Conservation (phyloP, 2,329 filamentous ascomycete genomes). For the Niveomyces coronatus region DNA sequence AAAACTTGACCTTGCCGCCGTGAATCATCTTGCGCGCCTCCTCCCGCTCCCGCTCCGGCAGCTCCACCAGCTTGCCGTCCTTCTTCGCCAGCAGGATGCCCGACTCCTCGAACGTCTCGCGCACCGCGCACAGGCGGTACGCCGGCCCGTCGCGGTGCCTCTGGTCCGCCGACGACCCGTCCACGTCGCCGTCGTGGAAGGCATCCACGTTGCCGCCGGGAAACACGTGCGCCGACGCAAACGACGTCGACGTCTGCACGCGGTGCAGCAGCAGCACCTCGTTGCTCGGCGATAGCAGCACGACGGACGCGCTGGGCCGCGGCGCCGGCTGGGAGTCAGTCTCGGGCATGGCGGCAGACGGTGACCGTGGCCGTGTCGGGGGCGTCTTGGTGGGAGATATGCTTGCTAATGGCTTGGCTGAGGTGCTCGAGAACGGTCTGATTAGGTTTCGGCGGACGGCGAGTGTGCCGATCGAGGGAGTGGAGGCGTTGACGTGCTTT, state of each 20-base stretch:
- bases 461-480: not conserved
- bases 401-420: no score
- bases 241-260: constrained; percentile 71
- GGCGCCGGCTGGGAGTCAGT: constrained; percentile 29
- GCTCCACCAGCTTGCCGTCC: constrained; percentile 46
- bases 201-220: constrained; percentile 77
- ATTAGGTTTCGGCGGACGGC: no score
- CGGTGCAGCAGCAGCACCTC: constrained; percentile 82
- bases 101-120: constrained; percentile 93
- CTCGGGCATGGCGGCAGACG: constrained; percentile 5
- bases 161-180: constrained; percentile 34
- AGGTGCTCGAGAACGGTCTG: no score
- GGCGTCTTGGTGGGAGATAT: not conserved
- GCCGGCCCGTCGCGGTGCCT: constrained; percentile 60
- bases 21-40: constrained; percentile 61
- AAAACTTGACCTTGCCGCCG: constrained; percentile 52
- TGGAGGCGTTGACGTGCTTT: not conserved
- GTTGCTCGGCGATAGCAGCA: constrained; percentile 78
- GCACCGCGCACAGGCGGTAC: constrained; percentile 74
- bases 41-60: constrained; percentile 51
- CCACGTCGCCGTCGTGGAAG: constrained; percentile 60
- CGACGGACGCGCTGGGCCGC: constrained; percentile 62
- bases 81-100: constrained; percentile 66
- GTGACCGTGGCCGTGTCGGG: not conserved
- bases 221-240: constrained; percentile 90